Conservation (phyloP, 768 basidiomycete genomes). For the Leucogyrophana mollusca region DNA sequence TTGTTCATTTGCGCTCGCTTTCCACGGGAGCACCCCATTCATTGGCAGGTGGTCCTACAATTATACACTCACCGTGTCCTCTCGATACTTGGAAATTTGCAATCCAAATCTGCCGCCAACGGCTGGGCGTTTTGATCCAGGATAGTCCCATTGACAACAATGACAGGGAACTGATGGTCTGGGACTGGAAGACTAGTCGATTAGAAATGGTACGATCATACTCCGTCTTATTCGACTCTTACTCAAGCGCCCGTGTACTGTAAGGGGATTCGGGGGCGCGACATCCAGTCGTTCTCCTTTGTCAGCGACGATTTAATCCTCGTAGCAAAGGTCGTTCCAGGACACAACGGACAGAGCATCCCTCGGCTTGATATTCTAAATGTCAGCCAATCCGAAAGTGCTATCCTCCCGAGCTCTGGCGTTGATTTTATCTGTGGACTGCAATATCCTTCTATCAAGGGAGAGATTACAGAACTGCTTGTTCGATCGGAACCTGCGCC, state of each 20-base stretch:
- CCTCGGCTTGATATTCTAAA: conserved; percentile 18
- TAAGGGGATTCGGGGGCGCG: conserved; percentile 18
- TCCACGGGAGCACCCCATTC: conserved; percentile 29
- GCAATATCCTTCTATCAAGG: conserved; percentile 20
- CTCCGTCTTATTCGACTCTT: background rate
- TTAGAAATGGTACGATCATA: conserved; percentile 24
- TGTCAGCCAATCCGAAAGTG: conserved; percentile 7
- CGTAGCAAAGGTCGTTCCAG: conserved; percentile 9
- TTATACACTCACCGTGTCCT: conserved; percentile 10
- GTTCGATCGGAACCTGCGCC: conserved; percentile 34
- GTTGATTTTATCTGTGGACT: conserved; percentile 24
- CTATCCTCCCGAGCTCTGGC: conserved; percentile 8
- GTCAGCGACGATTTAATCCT: conserved; percentile 29
- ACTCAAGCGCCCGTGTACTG: background rate
- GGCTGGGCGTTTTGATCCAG: conserved; percentile 27
- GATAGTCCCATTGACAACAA: conserved; percentile 7
- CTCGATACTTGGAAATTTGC: conserved; percentile 15
- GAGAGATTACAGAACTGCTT: conserved; percentile 16
- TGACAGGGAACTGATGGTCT: conserved; percentile 23
- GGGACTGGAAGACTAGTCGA: conserved; percentile 33
- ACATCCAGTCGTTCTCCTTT: conserved; percentile 33
- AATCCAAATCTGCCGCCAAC: conserved; percentile 31
- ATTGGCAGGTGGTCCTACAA: conserved; percentile 8
- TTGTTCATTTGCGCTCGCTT: conserved; percentile 27
- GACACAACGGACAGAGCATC: conserved; percentile 1